Conservation (phyloP, 257 asterid genomes). For the Solanum virginianum region DNA sequence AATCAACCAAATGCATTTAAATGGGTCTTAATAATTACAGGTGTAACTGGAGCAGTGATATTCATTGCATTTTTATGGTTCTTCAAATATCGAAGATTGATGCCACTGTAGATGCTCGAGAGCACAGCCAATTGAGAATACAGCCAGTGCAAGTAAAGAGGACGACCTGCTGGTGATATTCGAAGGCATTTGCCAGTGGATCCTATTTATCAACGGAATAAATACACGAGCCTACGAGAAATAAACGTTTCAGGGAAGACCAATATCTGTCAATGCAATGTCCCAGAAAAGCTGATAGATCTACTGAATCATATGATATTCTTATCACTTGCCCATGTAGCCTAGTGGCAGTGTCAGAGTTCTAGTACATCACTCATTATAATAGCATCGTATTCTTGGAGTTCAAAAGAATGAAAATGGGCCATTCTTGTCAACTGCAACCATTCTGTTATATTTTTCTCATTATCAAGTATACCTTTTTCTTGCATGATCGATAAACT, state of each 20-base stretch:
- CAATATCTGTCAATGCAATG: neutral
- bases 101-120: slow-evolving; percentile 58
- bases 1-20: slow-evolving; percentile 59
- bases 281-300: neutral
- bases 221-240: neutral
- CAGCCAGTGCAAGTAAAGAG: neutral
- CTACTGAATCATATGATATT: neutral
- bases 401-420: neutral
- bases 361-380: neutral
- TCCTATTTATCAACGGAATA: neutral
- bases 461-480: neutral
- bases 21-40: slow-evolving; percentile 85
- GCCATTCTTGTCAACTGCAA: neutral
- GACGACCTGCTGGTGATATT: neutral
- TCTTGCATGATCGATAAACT: neutral
- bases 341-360: neutral
- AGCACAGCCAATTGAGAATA: neutral
- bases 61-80: slow-evolving; percentile 67
- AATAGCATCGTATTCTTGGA: neutral
- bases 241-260: neutral
- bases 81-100: slow-evolving; percentile 71
- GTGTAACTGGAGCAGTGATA: slow-evolving; percentile 45
- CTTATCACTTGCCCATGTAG: neutral
- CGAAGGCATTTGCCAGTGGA: neutral
- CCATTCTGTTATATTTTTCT: neutral